Conservation (phyloP, 2,329 filamentous ascomycete genomes). For the Alternaria arborescens region DNA sequence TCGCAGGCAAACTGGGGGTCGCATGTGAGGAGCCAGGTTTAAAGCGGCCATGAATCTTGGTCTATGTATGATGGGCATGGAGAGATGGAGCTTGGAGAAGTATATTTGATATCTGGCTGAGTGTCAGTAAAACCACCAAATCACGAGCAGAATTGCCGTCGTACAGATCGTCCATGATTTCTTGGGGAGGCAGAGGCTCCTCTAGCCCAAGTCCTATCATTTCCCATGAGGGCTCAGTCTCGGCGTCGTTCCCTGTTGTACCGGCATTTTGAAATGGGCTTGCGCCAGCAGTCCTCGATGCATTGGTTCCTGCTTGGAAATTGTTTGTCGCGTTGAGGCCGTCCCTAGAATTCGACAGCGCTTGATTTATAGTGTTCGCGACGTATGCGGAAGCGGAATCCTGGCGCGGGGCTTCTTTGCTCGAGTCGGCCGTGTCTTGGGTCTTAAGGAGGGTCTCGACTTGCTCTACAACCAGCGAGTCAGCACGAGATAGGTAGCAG, state of each 20-base stretch:
- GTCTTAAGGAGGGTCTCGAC: slow-evolving; percentile 90
- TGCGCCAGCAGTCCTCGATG: slow-evolving; percentile 26
- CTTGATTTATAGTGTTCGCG: slow-evolving; percentile 41
- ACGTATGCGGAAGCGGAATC: slow-evolving; percentile 43
- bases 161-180: slow-evolving; percentile 86
- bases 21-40: slow-evolving; percentile 84
- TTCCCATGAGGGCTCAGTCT: slow-evolving; percentile 75
- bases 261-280: slow-evolving; percentile 29
- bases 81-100: slow-evolving; percentile 89
- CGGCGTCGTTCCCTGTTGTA: slow-evolving; percentile 24
- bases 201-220: slow-evolving; percentile 83
- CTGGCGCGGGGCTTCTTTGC: slow-evolving; percentile 33
- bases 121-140: slow-evolving; percentile 15
- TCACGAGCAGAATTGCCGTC: slow-evolving; percentile 30
- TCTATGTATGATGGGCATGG: slow-evolving; percentile 87
- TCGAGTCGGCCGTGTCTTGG: slow-evolving; percentile 65
- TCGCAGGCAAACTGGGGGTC: slow-evolving; percentile 85
- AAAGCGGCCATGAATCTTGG: slow-evolving; percentile 87
- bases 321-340: slow-evolving; percentile 27
- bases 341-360: slow-evolving; percentile 30
- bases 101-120: slow-evolving; percentile 76
- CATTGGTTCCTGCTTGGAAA: slow-evolving; percentile 15
- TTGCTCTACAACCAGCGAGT: slow-evolving; percentile 69
- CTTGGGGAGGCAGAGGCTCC: slow-evolving; percentile 79
- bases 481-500: slow-evolving; percentile 15